phyloP scores from a whole-genome alignment of 371 early-diverging fungal species.

The Apophysomyces elegans region DNA sequence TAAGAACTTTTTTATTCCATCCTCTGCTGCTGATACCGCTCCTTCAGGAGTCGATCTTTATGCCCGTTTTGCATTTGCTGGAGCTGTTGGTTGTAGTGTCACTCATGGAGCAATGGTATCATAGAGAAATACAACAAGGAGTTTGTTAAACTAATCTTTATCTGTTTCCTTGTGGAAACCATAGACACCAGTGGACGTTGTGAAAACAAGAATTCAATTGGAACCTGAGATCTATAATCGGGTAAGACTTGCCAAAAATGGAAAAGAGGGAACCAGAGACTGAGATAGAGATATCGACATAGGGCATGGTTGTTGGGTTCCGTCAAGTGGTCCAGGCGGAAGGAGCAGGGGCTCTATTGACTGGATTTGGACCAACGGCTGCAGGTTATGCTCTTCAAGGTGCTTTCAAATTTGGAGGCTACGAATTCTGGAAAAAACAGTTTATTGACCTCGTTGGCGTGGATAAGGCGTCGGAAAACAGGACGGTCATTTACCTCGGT shows the following conservation, averaged over 20 bases:
- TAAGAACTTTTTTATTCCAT: conserved; percentile 52
- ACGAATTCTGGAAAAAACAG: conserved; percentile 89
- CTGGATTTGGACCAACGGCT: conserved; percentile 85
- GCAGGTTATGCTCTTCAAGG: conserved; percentile 92
- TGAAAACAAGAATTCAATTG: conserved; percentile 74
- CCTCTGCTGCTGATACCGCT: conserved; percentile 51
- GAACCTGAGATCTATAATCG: conserved; percentile 71
- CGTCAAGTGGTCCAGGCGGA: conserved; percentile 78
- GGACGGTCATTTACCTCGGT: conserved; percentile 83
- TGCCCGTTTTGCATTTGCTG: conserved; percentile 76
- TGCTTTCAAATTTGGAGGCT: conserved; percentile 91
- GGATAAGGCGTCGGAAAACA: conserved; percentile 81
- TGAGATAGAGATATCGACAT: not conserved
- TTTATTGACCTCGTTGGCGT: conserved; percentile 73
- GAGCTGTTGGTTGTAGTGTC: conserved; percentile 75
- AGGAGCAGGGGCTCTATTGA: conserved; percentile 85
- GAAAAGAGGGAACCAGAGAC: not conserved
- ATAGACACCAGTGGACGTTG: conserved; percentile 61
- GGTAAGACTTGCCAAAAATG: conserved; percentile 28
- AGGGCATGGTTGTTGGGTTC: conserved; percentile 65
- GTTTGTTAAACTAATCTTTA: not conserved
- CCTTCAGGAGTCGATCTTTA: conserved; percentile 70
- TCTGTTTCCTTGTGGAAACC: not conserved
- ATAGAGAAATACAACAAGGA: not conserved
- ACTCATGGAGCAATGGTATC: conserved; percentile 72